These are phyloP conservation scores for Saturnispora diversa DNA, from an alignment of 805 yeast genomes.

Conservation along the genomic window DNA sequence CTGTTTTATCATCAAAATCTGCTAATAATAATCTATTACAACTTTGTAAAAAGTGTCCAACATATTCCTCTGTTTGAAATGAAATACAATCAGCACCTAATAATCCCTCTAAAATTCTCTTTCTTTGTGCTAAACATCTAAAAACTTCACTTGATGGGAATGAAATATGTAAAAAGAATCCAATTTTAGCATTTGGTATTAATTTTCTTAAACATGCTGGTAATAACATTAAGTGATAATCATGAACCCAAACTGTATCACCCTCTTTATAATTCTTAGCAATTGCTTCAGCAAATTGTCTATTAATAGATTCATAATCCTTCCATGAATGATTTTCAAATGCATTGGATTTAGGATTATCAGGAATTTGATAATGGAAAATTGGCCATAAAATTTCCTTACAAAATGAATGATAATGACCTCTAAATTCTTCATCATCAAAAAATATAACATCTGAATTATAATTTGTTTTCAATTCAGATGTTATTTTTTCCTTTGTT, in stretches of 20 bases:
- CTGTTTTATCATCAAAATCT: constrained; percentile 59
- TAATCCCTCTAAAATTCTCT: constrained; percentile 66
- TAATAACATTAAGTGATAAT: constrained; percentile 80
- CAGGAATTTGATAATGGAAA: constrained; percentile 87
- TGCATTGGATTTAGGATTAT: constrained; percentile 86
- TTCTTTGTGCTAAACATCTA: constrained; percentile 86
- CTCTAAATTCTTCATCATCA: constrained; percentile 73
- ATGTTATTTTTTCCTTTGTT: constrained; percentile 47
- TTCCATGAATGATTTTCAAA: constrained; percentile 96
- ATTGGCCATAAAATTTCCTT: constrained; percentile 97
- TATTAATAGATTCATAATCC: constrained; percentile 68
- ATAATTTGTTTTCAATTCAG: constrained; percentile 39
- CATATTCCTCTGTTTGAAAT: constrained; percentile 89
- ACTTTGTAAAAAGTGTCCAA: constrained; percentile 88
- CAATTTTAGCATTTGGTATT: constrained; percentile 79
- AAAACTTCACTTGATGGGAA: constrained; percentile 95
- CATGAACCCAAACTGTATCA: constrained; percentile 88
- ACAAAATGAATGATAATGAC: constrained; percentile 86
- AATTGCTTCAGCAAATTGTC: constrained; percentile 68
- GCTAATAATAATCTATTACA: constrained; percentile 76
- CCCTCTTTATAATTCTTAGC: constrained; percentile 59
- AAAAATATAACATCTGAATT: constrained; percentile 61
- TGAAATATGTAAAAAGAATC: constrained; percentile 86
- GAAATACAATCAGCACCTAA: constrained; percentile 83
- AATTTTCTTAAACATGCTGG: constrained; percentile 74